A percentile compares a stretch with the other conserved stretches of the same genome.
Conservation (phyloP, 306 rosid species). For the Cicer chorassanicum region DNA sequence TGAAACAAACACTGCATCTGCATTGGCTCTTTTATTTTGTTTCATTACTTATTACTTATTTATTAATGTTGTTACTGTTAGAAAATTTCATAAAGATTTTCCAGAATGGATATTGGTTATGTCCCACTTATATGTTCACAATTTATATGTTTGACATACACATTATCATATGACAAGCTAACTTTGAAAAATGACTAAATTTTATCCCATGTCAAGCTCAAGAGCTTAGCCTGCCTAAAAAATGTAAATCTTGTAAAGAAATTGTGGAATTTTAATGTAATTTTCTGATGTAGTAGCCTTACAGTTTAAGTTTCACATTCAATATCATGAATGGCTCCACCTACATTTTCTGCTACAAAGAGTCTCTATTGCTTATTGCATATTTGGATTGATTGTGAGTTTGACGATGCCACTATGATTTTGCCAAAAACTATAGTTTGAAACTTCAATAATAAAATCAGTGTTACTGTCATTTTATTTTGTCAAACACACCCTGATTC, state of each 20-base stretch:
- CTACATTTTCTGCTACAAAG: neutral
- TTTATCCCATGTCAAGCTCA: neutral
- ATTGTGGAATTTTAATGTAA: neutral
- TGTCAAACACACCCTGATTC: too few relatives aligned
- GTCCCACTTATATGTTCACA: neutral
- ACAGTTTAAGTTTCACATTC: neutral
- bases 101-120: neutral
- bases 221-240: neutral
- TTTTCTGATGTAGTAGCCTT: neutral
- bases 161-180: neutral
- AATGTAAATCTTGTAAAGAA: neutral
- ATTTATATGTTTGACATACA: neutral
- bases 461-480: too few relatives aligned
- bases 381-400: neutral
- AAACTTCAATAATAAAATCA: too few relatives aligned
- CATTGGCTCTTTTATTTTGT: neutral
- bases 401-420: too few relatives aligned
- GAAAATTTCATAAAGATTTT: neutral
- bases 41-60: neutral
- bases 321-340: neutral
- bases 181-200: neutral
- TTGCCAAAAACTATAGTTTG: too few relatives aligned
- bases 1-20: neutral
- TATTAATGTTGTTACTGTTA: neutral
- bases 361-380: neutral